Evolutionary conservation across 306 rosid species (phyloP).

Genomic region (Glycine tomentella): DNA sequence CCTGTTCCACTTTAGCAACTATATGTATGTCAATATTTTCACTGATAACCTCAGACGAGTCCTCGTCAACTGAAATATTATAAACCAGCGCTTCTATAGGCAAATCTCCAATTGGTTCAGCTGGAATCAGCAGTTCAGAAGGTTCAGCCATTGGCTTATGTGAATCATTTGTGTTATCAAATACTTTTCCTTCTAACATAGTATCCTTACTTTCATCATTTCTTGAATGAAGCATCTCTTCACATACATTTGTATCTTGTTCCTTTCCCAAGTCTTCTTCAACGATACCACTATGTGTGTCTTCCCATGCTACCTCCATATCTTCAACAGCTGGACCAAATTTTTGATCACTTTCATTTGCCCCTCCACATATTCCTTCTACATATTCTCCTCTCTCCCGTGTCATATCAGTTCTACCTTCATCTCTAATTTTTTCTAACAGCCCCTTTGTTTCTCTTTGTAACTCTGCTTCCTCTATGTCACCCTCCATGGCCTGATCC

Average conservation of each 20-base stretch:
- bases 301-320: background rate
- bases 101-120: slow-evolving; percentile 34
- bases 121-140: slow-evolving; percentile 30
- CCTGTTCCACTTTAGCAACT: background rate
- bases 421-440: slow-evolving; percentile 62
- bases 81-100: background rate
- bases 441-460: slow-evolving; percentile 57
- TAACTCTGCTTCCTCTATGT: slow-evolving; percentile 51
- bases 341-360: slow-evolving; percentile 21
- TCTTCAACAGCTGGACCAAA: slow-evolving; percentile 17
- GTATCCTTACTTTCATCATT: slow-evolving; percentile 14
- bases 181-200: slow-evolving; percentile 28
- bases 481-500: slow-evolving; percentile 46
- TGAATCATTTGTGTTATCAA: slow-evolving; percentile 7
- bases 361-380: background rate
- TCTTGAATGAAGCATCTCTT: slow-evolving; percentile 37
- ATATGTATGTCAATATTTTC: slow-evolving; percentile 10
- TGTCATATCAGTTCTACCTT: slow-evolving; percentile 46
- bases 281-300: background rate
- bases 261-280: background rate
- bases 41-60: slow-evolving; percentile 16
- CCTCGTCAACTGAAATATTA: slow-evolving; percentile 17
- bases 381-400: background rate
- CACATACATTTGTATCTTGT: slow-evolving; percentile 1
- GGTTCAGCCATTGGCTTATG: slow-evolving; percentile 37